Evolutionary conservation across 148 eudicot species (phyloP).

Genomic region (Camellia granthamiana): DNA sequence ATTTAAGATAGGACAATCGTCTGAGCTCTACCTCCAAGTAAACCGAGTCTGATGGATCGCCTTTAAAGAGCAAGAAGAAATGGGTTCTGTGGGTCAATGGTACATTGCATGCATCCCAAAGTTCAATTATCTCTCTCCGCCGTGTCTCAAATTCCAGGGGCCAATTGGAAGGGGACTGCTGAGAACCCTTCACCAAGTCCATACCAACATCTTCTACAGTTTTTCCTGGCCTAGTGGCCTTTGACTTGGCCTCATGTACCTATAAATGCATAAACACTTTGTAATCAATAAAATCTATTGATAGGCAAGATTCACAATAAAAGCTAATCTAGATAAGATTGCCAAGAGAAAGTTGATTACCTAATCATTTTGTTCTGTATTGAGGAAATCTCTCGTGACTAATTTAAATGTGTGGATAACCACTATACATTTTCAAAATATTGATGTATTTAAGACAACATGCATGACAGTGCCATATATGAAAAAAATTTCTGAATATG

Average conservation of each 20-base stretch:
- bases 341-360: no score
- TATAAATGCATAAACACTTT: conserved; percentile 12
- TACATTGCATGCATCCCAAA: conserved; percentile 78
- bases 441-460: no score
- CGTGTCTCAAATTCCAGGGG: conserved; percentile 60
- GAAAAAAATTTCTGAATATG: no score
- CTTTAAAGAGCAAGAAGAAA: conserved; percentile 83
- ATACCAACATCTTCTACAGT: conserved; percentile 11
- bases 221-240: conserved; percentile 23
- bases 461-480: no score
- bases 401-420: neutral
- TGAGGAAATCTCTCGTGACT: neutral
- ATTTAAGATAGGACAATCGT: conserved; percentile 73
- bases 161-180: conserved; percentile 41
- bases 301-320: neutral
- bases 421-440: neutral
- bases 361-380: neutral
- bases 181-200: conserved; percentile 25
- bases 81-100: conserved; percentile 80
- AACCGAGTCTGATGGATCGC: conserved; percentile 81
- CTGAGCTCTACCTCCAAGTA: conserved; percentile 93
- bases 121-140: conserved; percentile 55
- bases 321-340: no score
- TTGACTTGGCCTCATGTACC: conserved; percentile 32
- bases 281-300: neutral